phyloP scores from a whole-genome alignment of 768 basidiomycete genomes.

The Lactarius quietus region DNA sequence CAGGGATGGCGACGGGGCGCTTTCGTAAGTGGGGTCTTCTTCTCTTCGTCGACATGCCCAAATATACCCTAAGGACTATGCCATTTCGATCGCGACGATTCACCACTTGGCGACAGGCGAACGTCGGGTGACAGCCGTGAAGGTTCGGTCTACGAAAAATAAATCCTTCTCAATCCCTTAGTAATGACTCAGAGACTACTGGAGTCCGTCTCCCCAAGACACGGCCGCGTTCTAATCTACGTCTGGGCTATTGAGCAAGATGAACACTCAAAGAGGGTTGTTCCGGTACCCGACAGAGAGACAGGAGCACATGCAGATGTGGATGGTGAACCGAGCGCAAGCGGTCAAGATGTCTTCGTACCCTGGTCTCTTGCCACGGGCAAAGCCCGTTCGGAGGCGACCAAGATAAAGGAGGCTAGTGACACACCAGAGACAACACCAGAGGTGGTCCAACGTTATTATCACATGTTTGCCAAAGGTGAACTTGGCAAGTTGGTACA shows the following conservation, averaged over 20 bases:
- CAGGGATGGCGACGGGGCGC: slow-evolving; percentile 69
- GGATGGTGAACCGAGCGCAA: slow-evolving; percentile 13
- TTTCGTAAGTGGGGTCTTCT: slow-evolving; percentile 61
- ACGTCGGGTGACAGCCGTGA: slow-evolving; percentile 67
- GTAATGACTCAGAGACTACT: slow-evolving; percentile 50
- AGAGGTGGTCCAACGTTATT: slow-evolving; percentile 81
- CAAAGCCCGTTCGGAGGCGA: slow-evolving; percentile 29
- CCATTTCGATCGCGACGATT: slow-evolving; percentile 95
- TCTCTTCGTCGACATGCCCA: neutral
- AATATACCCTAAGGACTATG: slow-evolving; percentile 69
- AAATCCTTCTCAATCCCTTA: neutral
- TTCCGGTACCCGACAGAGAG: slow-evolving; percentile 37
- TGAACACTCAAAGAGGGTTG: slow-evolving; percentile 68
- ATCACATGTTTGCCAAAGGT: slow-evolving; percentile 88
- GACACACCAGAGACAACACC: slow-evolving; percentile 25
- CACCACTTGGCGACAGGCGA: slow-evolving; percentile 87
- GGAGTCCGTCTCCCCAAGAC: slow-evolving; percentile 56
- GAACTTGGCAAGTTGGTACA: slow-evolving; percentile 65
- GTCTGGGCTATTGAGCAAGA: slow-evolving; percentile 99
- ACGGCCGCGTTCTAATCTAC: slow-evolving; percentile 84
- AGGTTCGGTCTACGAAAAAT: slow-evolving; percentile 44
- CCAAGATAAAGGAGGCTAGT: slow-evolving; percentile 22
- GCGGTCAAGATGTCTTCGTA: slow-evolving; percentile 80
- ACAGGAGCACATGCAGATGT: slow-evolving; percentile 27
- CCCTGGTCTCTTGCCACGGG: slow-evolving; percentile 71